These are phyloP conservation scores for Lipomyces kockii DNA, from an alignment of 805 yeast genomes.

Conservation along the genomic window DNA sequence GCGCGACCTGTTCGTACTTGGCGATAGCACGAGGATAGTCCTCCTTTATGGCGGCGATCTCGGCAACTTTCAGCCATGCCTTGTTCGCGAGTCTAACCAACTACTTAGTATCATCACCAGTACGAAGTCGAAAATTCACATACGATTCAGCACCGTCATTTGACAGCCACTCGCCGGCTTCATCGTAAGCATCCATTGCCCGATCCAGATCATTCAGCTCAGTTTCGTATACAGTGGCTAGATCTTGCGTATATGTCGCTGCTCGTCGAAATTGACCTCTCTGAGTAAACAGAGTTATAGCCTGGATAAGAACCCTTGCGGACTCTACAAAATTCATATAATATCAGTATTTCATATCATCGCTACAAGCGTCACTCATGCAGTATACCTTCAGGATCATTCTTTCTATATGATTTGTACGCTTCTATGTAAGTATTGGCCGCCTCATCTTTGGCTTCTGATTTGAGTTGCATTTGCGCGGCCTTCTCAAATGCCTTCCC, in stretches of 20 bases:
- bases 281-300: conserved; percentile 80
- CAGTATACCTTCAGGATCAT: conserved; percentile 56
- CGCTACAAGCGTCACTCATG: neutral
- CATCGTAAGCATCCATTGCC: conserved; percentile 81
- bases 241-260: conserved; percentile 89
- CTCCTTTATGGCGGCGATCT: conserved; percentile 76
- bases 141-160: conserved; percentile 90
- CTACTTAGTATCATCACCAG: conserved; percentile 15
- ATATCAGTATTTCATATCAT: neutral
- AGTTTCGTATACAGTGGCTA: conserved; percentile 83
- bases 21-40: conserved; percentile 76
- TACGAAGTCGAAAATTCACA: conserved; percentile 10
- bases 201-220: conserved; percentile 66
- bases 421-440: conserved; percentile 90
- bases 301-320: conserved; percentile 73
- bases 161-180: conserved; percentile 94
- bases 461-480: conserved; percentile 74
- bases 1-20: conserved; percentile 76
- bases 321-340: conserved; percentile 54
- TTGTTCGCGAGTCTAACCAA: conserved; percentile 65
- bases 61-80: conserved; percentile 87
- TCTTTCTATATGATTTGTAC: conserved; percentile 78
- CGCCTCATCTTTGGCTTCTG: conserved; percentile 84
- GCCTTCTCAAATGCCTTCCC: conserved; percentile 87
- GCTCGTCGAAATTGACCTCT: conserved; percentile 96